Evolutionary conservation across 345 rosid genomes (phyloP), one percentile per base, ranked within the genome.

Genomic region (Eutrema yunnanense): DNA sequence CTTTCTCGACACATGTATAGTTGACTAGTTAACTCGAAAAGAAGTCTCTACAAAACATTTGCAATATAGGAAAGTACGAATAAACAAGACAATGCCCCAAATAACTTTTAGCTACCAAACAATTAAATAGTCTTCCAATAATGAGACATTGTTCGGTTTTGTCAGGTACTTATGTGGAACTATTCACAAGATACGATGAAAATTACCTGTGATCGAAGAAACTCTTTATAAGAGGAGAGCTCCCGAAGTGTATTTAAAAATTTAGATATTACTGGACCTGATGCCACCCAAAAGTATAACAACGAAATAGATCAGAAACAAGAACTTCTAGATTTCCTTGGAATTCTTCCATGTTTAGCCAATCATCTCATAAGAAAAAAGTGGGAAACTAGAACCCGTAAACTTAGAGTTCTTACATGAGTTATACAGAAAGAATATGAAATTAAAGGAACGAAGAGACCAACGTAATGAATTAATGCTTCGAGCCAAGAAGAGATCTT

Each of bases 151-250:
- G 1, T 34, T 44, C 2, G 8, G 57, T 59, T 5, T 22, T 44
- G 7, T 3, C 48, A 9, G 32, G 9, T 26, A 71, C 38, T 0
- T 41, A 16, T 62, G 22, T 16, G 54, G 52, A 36, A 27, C 27
- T 48, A 62, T 22, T 36, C 8, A 57, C 60, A 30, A 57, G 54
- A 40, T 27, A 61, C 1, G 9, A 44, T 62, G 55, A 72, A 22
- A 79, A 84, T 81, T 80, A 92, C 94, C 80, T 92, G 92, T 68
- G 98, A 86, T 58, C 84, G 85, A 64, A 92, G 88, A 77, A 92
- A 85, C 86, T 92, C 96, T 66, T 92, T 89, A 66, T 82, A 85
- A 46, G 89, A 77, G 72, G 90, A 85, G 80, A 92, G 80, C 83
- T 92, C 98, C 27, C 84, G 90, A 78, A 92, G 82, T 41, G 88